phyloP scores from a whole-genome alignment of 139 green algal species.

The Chlamydomonas eustigma region DNA sequence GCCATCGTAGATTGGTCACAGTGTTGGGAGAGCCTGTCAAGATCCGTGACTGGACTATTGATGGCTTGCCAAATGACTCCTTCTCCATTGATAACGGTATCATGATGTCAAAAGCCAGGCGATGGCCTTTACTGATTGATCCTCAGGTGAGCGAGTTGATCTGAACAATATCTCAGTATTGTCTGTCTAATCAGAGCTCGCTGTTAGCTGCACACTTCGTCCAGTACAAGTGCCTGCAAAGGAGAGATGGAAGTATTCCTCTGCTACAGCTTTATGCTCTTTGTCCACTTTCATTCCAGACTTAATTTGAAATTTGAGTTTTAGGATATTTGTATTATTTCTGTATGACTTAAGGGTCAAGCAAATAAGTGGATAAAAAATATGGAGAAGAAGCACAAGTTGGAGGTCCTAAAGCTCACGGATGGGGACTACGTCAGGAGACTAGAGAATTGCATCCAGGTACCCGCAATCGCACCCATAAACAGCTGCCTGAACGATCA shows the following conservation, averaged over 20 bases:
- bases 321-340: too few relatives aligned
- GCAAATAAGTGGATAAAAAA: constrained; percentile 80
- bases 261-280: too few relatives aligned
- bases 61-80: constrained; percentile 71
- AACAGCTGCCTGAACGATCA: constrained; percentile 69
- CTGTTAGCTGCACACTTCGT: too few relatives aligned
- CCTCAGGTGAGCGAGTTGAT: constrained; percentile 48
- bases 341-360: constrained; percentile 36
- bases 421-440: constrained; percentile 67
- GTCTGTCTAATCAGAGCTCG: too few relatives aligned
- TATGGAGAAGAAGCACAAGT: constrained; percentile 49
- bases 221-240: too few relatives aligned
- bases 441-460: constrained; percentile 72
- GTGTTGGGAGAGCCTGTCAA: constrained; percentile 65
- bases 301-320: too few relatives aligned
- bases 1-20: constrained; percentile 28
- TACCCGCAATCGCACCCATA: constrained; percentile 55
- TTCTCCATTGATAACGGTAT: constrained; percentile 80
- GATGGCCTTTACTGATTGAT: constrained; percentile 78
- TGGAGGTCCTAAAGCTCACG: constrained; percentile 44
- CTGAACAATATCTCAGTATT: too few relatives aligned
- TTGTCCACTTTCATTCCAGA: too few relatives aligned
- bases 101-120: constrained; percentile 59
- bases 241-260: too few relatives aligned
- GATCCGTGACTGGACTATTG: constrained; percentile 68